These are phyloP conservation scores for Calonectria fujianensis DNA, from an alignment of 2,329 filamentous ascomycete species.

Conservation along the genomic window DNA sequence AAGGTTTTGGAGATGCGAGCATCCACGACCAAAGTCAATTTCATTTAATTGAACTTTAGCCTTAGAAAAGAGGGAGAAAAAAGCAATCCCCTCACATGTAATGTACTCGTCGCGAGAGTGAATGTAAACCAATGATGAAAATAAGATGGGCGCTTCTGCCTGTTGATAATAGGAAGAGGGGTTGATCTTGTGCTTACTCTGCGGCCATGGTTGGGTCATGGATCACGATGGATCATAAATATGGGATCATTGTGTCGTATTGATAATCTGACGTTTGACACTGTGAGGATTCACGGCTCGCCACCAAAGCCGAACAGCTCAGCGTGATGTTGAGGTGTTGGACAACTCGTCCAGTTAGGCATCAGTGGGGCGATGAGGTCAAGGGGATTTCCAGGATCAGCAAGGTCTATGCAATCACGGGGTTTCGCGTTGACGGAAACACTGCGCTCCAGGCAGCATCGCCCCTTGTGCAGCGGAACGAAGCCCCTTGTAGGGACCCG, in stretches of 20 bases:
- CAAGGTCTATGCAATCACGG: constrained; percentile 45
- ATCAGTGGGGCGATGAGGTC: constrained; percentile 46
- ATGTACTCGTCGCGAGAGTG: background rate
- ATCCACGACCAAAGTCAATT: background rate
- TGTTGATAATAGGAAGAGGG: constrained; percentile 23
- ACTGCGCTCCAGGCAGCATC: constrained; percentile 52
- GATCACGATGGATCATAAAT: constrained; percentile 30
- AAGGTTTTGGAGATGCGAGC: background rate
- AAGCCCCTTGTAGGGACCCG: constrained; percentile 19
- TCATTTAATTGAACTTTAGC: background rate
- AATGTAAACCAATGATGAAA: background rate
- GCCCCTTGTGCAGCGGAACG: constrained; percentile 35
- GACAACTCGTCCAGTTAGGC: constrained; percentile 44
- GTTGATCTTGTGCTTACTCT: constrained; percentile 1
- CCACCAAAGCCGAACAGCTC: constrained; percentile 33
- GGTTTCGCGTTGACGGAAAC: constrained; percentile 50
- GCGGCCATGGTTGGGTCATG: constrained; percentile 38
- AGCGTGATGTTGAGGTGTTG: constrained; percentile 37
- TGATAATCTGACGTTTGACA: background rate
- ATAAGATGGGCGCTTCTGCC: constrained; percentile 41
- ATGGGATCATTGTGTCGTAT: constrained; percentile 20
- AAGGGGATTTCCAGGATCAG: constrained; percentile 20
- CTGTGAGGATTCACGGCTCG: constrained; percentile 45
- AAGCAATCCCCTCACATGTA: background rate
- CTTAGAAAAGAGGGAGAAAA: background rate